Base-by-base conservation (phyloP, 805 yeast species). In the Pichia cabralensis region DNA sequence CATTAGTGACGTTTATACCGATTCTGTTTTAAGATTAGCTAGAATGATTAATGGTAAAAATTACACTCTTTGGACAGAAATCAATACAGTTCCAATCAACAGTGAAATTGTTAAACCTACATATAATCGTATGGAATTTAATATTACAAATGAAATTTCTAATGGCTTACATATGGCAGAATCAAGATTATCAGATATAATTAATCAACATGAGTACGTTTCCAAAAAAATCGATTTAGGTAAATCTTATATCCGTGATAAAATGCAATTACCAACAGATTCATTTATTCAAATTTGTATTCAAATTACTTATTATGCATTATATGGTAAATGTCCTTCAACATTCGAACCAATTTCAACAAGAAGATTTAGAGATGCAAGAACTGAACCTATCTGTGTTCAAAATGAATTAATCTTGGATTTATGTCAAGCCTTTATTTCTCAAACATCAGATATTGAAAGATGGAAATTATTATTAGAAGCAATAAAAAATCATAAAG, bases 361-460 rank as follows among this genome's bases (percentile, higher is more conserved):
- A 1, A 62, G 94, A 40, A 65, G 65, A 39, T 81, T 79, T 54
- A 64, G 64, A 40, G 76, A 76, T 50, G 67, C 86, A 5, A 67
- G 94, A 45, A 77, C 86, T 0, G 84, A 80, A 41, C 65, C 80
- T 16, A 63, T 80, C 27, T 72, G 81, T 17, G 63, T 80, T 26
- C 89, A 80, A 47, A 72, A 68, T 44, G 76, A 71, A 14, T 43
- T 55, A 18, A 56, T 71, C 38, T 50, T 66, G 33, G 58, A 65
- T 41, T 58, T 71, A 39, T 80, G 80, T 34, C 85, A 79, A 50
- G 47, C 67, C 2, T 81, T 74, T 49, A 75, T 80, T 29, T 73
- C 85, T 16, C 74, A 69, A 34, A 57, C 73, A 1, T 49, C 69
- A 5, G 52, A 60, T 11, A 31, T 44, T 33, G 59, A 61, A 33